These are phyloP conservation scores for Cordia subcordata DNA, from an alignment of 257 asterid genomes.

Conservation along the genomic window DNA sequence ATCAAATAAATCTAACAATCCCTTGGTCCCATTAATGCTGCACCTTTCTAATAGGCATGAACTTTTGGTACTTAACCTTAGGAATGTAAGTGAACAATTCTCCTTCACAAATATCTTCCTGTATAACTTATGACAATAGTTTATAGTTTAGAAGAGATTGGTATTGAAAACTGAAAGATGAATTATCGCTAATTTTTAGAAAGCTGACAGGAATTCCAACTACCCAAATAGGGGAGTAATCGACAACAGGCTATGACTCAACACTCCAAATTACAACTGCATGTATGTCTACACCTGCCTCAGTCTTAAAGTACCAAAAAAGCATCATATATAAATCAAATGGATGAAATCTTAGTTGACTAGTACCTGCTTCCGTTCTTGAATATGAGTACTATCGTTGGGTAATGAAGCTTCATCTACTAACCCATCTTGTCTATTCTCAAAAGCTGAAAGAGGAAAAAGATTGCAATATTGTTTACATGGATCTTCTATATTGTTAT, in stretches of 20 bases:
- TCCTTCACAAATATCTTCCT: too few relatives aligned
- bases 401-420: slow-evolving; percentile 26
- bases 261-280: neutral
- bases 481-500: neutral
- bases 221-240: neutral
- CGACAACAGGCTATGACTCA: neutral
- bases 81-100: too few relatives aligned
- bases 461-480: slow-evolving; percentile 1
- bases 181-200: too few relatives aligned
- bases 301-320: neutral
- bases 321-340: slow-evolving; percentile 7
- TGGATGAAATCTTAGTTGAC: slow-evolving; percentile 6
- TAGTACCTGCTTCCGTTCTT: slow-evolving; percentile 44
- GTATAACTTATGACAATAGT: too few relatives aligned
- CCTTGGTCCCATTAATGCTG: too few relatives aligned
- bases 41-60: too few relatives aligned
- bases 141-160: too few relatives aligned
- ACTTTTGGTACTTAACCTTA: too few relatives aligned
- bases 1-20: too few relatives aligned
- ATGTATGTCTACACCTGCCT: slow-evolving; percentile 2
- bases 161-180: too few relatives aligned
- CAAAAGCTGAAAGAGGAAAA: slow-evolving; percentile 35
- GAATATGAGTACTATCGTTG: slow-evolving; percentile 24
- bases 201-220: too few relatives aligned
- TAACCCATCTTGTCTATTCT: slow-evolving; percentile 33